These are phyloP conservation scores for Ambispora gerdemannii DNA, from an alignment of 192 early-diverging fungal species.

Conservation along the genomic window DNA sequence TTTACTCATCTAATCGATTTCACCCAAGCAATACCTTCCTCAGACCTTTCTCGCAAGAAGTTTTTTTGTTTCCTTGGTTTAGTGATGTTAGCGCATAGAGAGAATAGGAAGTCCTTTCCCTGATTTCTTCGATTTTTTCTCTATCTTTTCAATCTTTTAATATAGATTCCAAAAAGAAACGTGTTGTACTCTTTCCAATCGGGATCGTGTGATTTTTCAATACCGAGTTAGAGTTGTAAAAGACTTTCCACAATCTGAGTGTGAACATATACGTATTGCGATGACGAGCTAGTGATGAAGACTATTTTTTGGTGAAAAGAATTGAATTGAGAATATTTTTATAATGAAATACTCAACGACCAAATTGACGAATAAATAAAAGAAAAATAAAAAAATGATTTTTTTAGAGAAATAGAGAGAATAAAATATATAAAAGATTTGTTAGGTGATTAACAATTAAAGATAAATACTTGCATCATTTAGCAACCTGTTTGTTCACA, in stretches of 20 bases:
- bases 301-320: slow-evolving; percentile 7
- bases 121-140: too few relatives aligned
- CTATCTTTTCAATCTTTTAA: too few relatives aligned
- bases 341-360: too few relatives aligned
- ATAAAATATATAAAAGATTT: too few relatives aligned
- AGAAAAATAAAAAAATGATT: slow-evolving; percentile 32
- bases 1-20: too few relatives aligned
- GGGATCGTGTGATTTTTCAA: slow-evolving; percentile 21
- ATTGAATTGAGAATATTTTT: not conserved
- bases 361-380: not conserved
- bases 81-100: too few relatives aligned
- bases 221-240: slow-evolving; percentile 71
- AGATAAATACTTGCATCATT: slow-evolving; percentile 63
- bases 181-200: slow-evolving; percentile 29
- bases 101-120: too few relatives aligned
- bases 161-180: too few relatives aligned
- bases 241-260: slow-evolving; percentile 65
- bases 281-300: slow-evolving; percentile 72
- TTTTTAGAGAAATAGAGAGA: slow-evolving; percentile 69
- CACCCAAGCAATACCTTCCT: too few relatives aligned
- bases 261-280: slow-evolving; percentile 69
- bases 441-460: too few relatives aligned
- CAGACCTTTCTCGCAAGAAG: too few relatives aligned
- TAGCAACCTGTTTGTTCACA: slow-evolving; percentile 58
- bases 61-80: too few relatives aligned